A percentile compares a stretch with the other conserved stretches of the same genome.
These are phyloP conservation scores for Fusarium tupiense DNA, from an alignment of 2,329 filamentous ascomycete genomes.

Conservation along the genomic window DNA sequence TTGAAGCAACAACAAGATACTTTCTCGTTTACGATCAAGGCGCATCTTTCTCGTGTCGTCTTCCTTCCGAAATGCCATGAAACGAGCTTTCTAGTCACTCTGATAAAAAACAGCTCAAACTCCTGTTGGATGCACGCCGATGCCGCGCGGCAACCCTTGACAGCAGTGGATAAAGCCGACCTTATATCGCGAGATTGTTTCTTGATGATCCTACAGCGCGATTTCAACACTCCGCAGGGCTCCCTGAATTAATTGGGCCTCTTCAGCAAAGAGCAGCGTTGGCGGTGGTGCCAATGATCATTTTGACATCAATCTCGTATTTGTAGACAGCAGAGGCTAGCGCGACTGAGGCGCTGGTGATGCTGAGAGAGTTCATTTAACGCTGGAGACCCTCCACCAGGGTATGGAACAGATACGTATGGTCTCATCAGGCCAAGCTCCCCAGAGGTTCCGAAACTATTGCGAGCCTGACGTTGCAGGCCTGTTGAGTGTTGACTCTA, in stretches of 20 bases:
- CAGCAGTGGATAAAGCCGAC: not conserved
- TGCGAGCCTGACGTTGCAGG: not conserved
- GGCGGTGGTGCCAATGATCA: not conserved
- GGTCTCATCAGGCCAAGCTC: not conserved
- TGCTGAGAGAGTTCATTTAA: not conserved
- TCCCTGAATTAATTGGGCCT: not conserved
- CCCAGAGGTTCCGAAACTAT: fast-evolving
- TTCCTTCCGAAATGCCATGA: fast-evolving
- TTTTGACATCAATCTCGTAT: not conserved
- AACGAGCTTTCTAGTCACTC: fast-evolving
- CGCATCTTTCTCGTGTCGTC: fast-evolving
- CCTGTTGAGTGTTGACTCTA: not conserved
- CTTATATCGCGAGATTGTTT: not conserved
- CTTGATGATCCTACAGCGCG: not conserved
- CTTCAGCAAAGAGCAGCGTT: fast-evolving
- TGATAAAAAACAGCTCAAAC: not conserved
- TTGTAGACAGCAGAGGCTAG: not conserved
- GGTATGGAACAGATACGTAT: fast-evolving
- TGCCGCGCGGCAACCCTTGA: not conserved
- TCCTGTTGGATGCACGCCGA: not conserved
- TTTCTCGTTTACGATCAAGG: not conserved
- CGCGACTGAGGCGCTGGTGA: not conserved
- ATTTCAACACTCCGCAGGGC: fast-evolving
- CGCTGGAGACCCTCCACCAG: fast-evolving
- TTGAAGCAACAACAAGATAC: not conserved